Percentiles rank a stretch among this genome's conserved stretches.
Conservation (phyloP, 306 rosid genomes). For the Vicia faba region DNA sequence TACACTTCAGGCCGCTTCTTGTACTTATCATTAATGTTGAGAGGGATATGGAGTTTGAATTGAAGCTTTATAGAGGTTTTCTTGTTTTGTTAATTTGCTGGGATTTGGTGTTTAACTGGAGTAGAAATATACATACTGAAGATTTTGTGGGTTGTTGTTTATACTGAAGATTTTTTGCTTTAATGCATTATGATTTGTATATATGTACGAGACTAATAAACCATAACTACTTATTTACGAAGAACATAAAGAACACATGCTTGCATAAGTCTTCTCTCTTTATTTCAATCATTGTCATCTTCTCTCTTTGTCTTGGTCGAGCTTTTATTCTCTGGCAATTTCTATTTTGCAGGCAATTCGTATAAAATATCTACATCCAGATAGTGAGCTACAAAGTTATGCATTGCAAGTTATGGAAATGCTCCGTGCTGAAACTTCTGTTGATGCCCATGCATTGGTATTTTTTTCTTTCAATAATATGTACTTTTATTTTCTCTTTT, state of each 20-base stretch:
- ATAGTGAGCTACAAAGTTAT: constrained; percentile 79
- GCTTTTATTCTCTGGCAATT: constrained; percentile 36
- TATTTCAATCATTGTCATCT: no score
- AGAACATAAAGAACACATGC: no score
- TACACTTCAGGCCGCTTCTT: constrained; percentile 16
- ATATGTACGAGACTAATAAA: no score
- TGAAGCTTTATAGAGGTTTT: constrained; percentile 11
- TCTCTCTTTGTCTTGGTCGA: background rate
- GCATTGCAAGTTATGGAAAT: constrained; percentile 80
- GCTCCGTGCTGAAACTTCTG: constrained; percentile 72
- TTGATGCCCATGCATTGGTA: constrained; percentile 90
- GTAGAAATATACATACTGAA: constrained; percentile 19
- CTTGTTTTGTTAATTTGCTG: background rate
- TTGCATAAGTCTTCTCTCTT: constrained; percentile 1
- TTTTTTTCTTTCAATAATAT: constrained; percentile 33
- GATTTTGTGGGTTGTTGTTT: constrained; percentile 15
- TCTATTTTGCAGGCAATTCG: constrained; percentile 76
- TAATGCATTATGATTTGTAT: constrained; percentile 15
- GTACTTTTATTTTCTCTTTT: constrained; percentile 22
- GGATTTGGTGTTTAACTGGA: constrained; percentile 36
- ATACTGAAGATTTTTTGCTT: constrained; percentile 8
- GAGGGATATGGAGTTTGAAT: constrained; percentile 20
- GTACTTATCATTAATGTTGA: constrained; percentile 13
- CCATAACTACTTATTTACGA: no score
- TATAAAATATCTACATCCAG: constrained; percentile 79